phyloP scores from a whole-genome alignment of 257 asterid species.

The Fraxinus anomala region DNA sequence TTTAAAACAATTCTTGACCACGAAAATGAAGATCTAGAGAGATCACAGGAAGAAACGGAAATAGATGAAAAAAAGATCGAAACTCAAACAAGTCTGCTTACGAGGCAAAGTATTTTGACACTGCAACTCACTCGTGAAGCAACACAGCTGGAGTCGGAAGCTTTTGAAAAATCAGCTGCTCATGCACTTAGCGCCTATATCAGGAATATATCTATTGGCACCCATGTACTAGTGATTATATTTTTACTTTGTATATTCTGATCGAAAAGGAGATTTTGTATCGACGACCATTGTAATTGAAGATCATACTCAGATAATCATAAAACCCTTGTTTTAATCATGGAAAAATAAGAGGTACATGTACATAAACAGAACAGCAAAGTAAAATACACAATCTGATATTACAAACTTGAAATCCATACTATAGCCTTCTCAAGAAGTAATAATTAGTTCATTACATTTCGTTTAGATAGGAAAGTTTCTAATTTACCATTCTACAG shows the following conservation, averaged over 20 bases:
- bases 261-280: too few relatives aligned
- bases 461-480: neutral
- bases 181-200: slow-evolving; percentile 42
- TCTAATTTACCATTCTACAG: slow-evolving; percentile 60
- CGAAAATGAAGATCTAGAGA: slow-evolving; percentile 43
- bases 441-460: neutral
- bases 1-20: slow-evolving; percentile 26
- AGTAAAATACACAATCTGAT: too few relatives aligned
- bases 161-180: slow-evolving; percentile 44
- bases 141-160: slow-evolving; percentile 46
- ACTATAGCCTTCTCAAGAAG: too few relatives aligned
- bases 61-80: slow-evolving; percentile 42
- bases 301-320: neutral
- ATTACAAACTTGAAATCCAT: too few relatives aligned
- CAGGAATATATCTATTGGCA: slow-evolving; percentile 8
- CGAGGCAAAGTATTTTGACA: slow-evolving; percentile 56
- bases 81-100: slow-evolving; percentile 39
- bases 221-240: too few relatives aligned
- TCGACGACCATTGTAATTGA: neutral
- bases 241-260: too few relatives aligned
- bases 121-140: slow-evolving; percentile 55
- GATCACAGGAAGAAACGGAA: slow-evolving; percentile 44
- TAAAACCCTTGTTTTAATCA: neutral
- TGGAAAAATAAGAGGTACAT: neutral
- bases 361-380: neutral